Percentiles rank a stretch among this genome's conserved stretches.
phyloP scores from a whole-genome alignment of 768 basidiomycete species.

The Megacollybia marginata region DNA sequence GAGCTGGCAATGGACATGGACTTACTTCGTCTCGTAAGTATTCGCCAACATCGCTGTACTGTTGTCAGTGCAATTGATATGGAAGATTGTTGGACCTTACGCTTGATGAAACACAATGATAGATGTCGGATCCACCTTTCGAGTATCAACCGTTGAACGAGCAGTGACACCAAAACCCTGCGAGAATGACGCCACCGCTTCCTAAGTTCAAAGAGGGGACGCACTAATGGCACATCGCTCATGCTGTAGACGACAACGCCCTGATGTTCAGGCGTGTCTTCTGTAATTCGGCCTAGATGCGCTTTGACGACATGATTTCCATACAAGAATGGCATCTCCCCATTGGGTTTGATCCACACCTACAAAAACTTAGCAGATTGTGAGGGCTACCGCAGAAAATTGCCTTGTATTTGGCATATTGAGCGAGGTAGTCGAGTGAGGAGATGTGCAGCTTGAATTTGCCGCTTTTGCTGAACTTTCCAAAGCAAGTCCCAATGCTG shows the following conservation, averaged over 20 bases:
- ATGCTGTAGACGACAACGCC: conserved; percentile 96
- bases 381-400: conserved; percentile 5
- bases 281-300: conserved; percentile 96
- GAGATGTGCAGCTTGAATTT: conserved; percentile 98
- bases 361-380: conserved; percentile 20
- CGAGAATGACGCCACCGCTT: not conserved
- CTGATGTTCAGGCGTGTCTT: conserved; percentile 98
- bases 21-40: conserved; percentile 93
- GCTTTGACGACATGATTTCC: conserved; percentile 99
- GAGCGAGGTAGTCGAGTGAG: conserved; percentile 84
- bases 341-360: conserved; percentile 99
- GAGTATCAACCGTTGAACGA: conserved; percentile 88
- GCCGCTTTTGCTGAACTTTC: conserved; percentile 94
- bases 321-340: conserved; percentile 99
- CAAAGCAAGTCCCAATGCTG: conserved; percentile 92
- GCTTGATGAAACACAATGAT: conserved; percentile 99
- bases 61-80: conserved; percentile 5
- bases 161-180: conserved; percentile 98
- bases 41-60: conserved; percentile 86
- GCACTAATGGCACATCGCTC: conserved; percentile 87
- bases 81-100: conserved; percentile 35
- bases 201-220: conserved; percentile 14
- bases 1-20: conserved; percentile 9
- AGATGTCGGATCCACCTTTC: conserved; percentile 94
- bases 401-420: conserved; percentile 98